Base-by-base conservation (phyloP, 2,329 filamentous ascomycete genomes). In the Penicillium hordei region DNA sequence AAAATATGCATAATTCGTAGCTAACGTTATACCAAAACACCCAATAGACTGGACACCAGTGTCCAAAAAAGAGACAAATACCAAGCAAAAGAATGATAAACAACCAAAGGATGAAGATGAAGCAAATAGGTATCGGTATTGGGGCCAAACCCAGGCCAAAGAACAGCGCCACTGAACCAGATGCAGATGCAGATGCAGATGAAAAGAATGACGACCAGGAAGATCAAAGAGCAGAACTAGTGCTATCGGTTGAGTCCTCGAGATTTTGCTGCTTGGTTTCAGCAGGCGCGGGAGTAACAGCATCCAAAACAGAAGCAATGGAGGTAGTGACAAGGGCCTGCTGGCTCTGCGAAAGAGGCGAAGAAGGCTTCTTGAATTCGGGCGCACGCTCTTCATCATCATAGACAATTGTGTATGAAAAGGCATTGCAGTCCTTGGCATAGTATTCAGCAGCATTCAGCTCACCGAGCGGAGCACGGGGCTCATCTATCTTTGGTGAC, bases 391-490 rank as follows among this genome's bases (percentile, higher is more conserved):
- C 81, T 5, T 85, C 83, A 38, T 89, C 86, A 8, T 78, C 86
- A n/a, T 83, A 81, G 1, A 90, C 75, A 15, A 89, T 74, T 46
- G 89, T 77, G 33, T 88, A 79, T 0, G 83, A 86, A 1, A 81
- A 78, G 60, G 83, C 83, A 68, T 89, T 84, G 60, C 84, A 88
- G 4, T 85, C 88, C 17, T 84, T 80, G 4, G 85, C 81, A 66
- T 88, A 90, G 68, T 86, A 91, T 48, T 90, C 86, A 21, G 83
- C 78, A 2, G 84, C 83, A 53, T 86, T 82, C 67, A 92, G 83
- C 69, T 90, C 87, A 9, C 83, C 83, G 1, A 92, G 78, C 0
- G 89, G 87, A 5, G 81, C 78, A 25, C 89, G 84, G 67, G 87
- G 83, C 67, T 89, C 86, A 25, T 88, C 79, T 19, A 83, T 71